Evolutionary conservation across 2,329 filamentous ascomycete species (phyloP), one percentile per base, ranked within the genome.

Genomic region (Colletotrichum truncatum): DNA sequence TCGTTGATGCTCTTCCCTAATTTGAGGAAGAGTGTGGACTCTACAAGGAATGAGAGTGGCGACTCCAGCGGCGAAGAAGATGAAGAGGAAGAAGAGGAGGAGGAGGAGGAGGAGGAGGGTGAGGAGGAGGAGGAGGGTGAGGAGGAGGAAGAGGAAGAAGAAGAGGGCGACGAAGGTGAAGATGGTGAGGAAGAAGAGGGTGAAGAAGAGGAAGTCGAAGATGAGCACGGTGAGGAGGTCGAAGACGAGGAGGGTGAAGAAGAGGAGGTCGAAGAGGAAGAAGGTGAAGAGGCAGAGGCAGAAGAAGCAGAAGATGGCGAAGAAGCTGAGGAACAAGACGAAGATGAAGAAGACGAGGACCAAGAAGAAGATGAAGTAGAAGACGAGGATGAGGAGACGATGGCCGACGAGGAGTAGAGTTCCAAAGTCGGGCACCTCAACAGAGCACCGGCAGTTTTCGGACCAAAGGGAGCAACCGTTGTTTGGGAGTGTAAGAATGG

Each of bases 1-100:
- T 81, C 81, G 11, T 71, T 88, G 26, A 75, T 87, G 75, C 54
- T 57, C 2, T 87, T 87, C 56, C 84, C 85, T 0, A 84, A 84
- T 62, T 70, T 87, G 9, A 72, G 78, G 62, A 76, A 76, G 71
- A 78, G 77, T 49, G 73, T 75, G 45, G 78, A 79, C 46, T 70
- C 70, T 9, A 36, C 21, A 38, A 46, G 43, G 4, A 55, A 30
- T 23, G 59, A 45, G 16, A 57, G 26, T 9, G 34, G 55, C 10
- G 16, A 73, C 66, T 41, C 74, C 69, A 41, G 71, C 68, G 58
- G 56, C 9, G 53, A 74, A 49, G 30, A 74, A 54, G 60, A 73
- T 54, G 74, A 67, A 3, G 77, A 77, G 3, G 68, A 53, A 3
- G 68, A 66, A 18, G 68, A 56, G 4, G 63, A 54, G 3, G 64